Evolutionary conservation across 345 rosid species (phyloP).

Genomic region (Lenwebbia sp.): DNA sequence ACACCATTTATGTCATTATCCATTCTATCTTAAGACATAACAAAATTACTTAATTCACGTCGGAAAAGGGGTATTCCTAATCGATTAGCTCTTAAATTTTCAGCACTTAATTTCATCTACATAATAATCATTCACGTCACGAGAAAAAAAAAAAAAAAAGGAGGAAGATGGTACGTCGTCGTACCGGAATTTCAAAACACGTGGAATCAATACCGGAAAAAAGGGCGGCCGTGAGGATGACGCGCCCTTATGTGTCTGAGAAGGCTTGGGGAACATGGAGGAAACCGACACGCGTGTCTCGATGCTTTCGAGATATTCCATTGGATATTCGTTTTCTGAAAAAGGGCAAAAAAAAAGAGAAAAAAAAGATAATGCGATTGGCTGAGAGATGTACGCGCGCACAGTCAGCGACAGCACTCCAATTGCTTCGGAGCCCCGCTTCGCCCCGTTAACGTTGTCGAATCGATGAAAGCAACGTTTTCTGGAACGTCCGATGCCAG

Average conservation of each 20-base stretch:
- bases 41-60: too few species aligned
- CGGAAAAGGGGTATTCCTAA: not conserved
- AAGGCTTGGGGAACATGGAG: not conserved
- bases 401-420: not conserved
- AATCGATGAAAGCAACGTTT: not conserved
- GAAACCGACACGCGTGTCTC: not conserved
- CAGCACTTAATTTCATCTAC: not conserved
- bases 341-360: not conserved
- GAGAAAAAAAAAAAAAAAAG: rapidly evolving
- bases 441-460: not conserved
- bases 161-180: not conserved
- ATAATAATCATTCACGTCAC: not conserved
- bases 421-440: not conserved
- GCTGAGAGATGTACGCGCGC: not conserved
- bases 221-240: not conserved
- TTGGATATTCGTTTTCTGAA: not conserved
- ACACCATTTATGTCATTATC: too few species aligned
- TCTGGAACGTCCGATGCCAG: not conserved
- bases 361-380: not conserved
- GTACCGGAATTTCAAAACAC: not conserved
- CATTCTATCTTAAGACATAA: too few species aligned
- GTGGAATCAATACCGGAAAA: not conserved
- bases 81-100: not conserved
- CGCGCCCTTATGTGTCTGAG: not conserved
- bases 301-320: not conserved